These are phyloP conservation scores for Trifolium repens DNA, from an alignment of 306 rosid species.

Conservation along the genomic window DNA sequence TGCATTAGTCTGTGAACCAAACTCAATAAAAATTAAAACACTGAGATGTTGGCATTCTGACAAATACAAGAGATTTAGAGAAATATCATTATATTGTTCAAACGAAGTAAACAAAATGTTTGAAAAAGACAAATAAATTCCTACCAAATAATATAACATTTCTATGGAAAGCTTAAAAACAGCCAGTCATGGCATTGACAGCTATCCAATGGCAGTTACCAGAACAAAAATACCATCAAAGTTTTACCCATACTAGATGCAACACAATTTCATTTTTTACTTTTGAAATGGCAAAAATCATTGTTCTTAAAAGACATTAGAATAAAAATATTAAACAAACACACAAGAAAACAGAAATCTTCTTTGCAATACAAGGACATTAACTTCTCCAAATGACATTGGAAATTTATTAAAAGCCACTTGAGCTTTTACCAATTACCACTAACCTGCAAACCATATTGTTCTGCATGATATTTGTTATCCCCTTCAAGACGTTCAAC, in stretches of 20 bases:
- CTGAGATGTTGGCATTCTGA: slow-evolving; percentile 9
- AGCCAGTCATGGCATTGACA: background rate
- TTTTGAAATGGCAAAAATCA: background rate
- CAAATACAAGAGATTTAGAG: background rate
- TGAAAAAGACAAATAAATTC: background rate
- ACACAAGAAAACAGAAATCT: slow-evolving; percentile 14
- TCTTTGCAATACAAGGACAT: background rate
- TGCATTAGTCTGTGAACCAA: slow-evolving; percentile 33
- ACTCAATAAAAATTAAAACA: slow-evolving; percentile 23
- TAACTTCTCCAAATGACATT: slow-evolving; percentile 2
- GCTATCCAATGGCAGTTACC: slow-evolving; percentile 23
- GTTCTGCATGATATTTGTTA: slow-evolving; percentile 93
- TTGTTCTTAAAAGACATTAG: background rate
- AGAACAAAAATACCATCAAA: background rate
- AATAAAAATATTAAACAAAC: slow-evolving; percentile 9
- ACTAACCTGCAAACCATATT: slow-evolving; percentile 90
- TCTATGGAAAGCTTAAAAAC: background rate
- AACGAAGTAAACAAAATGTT: slow-evolving; percentile 13
- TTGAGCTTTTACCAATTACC: slow-evolving; percentile 18
- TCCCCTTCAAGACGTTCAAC: slow-evolving; percentile 96
- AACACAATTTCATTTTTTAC: slow-evolving; percentile 4
- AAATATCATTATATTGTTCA: slow-evolving; percentile 17
- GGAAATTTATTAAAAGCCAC: background rate
- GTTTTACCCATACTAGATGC: slow-evolving; percentile 12
- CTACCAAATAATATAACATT: slow-evolving; percentile 10